These are phyloP conservation scores for Globisporangium iwayamae DNA, from an alignment of 352 stramenopile genomes.

Conservation along the genomic window DNA sequence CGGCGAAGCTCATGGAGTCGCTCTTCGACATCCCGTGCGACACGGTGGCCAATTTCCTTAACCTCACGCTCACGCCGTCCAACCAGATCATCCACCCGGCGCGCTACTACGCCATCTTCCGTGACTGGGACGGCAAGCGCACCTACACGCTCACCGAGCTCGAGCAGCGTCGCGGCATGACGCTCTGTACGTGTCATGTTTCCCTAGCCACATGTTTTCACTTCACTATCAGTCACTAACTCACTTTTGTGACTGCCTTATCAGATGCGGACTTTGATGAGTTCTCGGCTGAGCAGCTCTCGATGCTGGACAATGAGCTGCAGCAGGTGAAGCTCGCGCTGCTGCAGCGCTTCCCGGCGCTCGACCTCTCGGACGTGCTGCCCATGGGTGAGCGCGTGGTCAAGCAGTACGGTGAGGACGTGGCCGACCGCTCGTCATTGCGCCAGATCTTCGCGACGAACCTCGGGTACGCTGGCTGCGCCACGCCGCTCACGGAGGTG, in stretches of 20 bases:
- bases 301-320: conserved; percentile 92
- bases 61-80: conserved; percentile 90
- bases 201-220: background rate
- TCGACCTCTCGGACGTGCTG: conserved; percentile 89
- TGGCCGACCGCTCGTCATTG: conserved; percentile 83
- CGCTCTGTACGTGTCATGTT: conserved; percentile 62
- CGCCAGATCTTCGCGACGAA: conserved; percentile 91
- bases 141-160: conserved; percentile 85
- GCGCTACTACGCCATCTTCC: conserved; percentile 92
- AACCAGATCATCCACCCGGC: conserved; percentile 94
- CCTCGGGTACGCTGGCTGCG: conserved; percentile 86
- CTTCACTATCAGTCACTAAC: background rate
- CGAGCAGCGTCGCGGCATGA: conserved; percentile 83
- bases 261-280: conserved; percentile 91
- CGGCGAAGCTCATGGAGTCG: conserved; percentile 75
- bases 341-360: conserved; percentile 86
- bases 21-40: conserved; percentile 91
- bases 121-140: conserved; percentile 89
- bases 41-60: conserved; percentile 91
- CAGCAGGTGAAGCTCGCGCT: conserved; percentile 90
- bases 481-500: conserved; percentile 85
- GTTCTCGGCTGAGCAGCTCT: conserved; percentile 89
- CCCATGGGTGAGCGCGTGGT: conserved; percentile 89
- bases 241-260: background rate
- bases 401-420: conserved; percentile 91